Evolutionary conservation across 1,284 basidiomycete species (phyloP).

Genomic region (Termitomyces sp.): DNA sequence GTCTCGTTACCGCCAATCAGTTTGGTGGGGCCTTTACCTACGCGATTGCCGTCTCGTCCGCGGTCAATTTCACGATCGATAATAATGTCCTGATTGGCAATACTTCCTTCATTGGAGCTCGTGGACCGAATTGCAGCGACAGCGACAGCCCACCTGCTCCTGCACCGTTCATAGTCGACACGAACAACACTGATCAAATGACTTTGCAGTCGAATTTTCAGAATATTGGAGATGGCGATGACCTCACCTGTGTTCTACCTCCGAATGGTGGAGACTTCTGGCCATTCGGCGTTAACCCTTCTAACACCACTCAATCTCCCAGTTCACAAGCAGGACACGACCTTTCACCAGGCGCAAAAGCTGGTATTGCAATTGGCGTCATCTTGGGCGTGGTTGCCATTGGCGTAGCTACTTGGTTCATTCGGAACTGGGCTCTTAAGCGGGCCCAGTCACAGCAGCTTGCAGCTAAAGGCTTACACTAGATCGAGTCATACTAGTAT

Average conservation of each 20-base stretch:
- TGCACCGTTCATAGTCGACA: slow-evolving; percentile 55
- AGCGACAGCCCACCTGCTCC: slow-evolving; percentile 47
- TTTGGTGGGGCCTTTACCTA: slow-evolving; percentile 72
- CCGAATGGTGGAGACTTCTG: slow-evolving; percentile 66
- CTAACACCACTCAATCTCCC: slow-evolving; percentile 21
- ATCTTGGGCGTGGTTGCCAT: slow-evolving; percentile 43
- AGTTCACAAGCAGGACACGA: slow-evolving; percentile 3
- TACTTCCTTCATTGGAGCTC: slow-evolving; percentile 70
- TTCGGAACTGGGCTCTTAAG: slow-evolving; percentile 44
- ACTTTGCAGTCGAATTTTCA: slow-evolving; percentile 51
- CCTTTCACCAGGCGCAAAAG: slow-evolving; percentile 29
- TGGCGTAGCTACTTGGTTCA: slow-evolving; percentile 39
- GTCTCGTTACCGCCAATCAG: slow-evolving; percentile 58
- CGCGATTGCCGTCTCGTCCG: slow-evolving; percentile 62
- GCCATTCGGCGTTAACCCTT: slow-evolving; percentile 61
- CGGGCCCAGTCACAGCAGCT: slow-evolving; percentile 21
- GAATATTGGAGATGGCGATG: slow-evolving; percentile 46
- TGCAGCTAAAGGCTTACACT: neutral
- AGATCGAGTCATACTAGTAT: neutral
- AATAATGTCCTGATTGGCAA: slow-evolving; percentile 66
- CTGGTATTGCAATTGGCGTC: slow-evolving; percentile 52
- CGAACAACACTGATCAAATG: slow-evolving; percentile 35
- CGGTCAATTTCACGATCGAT: slow-evolving; percentile 61
- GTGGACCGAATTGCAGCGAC: slow-evolving; percentile 65
- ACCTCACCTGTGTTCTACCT: slow-evolving; percentile 61